These are phyloP conservation scores for Syncephalastrum sp. DNA, from an alignment of 371 early-diverging fungal species.

Conservation along the genomic window DNA sequence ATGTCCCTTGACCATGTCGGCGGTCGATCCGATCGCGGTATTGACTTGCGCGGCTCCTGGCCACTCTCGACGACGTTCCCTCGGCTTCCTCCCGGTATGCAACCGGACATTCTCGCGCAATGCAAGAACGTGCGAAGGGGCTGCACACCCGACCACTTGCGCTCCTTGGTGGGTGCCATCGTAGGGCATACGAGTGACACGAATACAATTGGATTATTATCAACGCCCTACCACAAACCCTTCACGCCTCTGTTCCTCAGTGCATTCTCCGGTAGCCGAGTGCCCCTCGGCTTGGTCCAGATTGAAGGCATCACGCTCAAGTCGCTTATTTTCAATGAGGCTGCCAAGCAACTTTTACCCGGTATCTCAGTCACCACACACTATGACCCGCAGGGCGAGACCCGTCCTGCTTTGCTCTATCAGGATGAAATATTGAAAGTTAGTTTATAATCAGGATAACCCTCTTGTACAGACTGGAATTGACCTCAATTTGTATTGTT, in stretches of 20 bases:
- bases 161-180: constrained; percentile 34
- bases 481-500: too few relatives aligned
- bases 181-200: constrained; percentile 5
- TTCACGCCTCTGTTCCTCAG: constrained; percentile 33
- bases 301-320: constrained; percentile 23
- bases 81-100: not conserved
- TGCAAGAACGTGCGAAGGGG: constrained; percentile 42
- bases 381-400: constrained; percentile 8
- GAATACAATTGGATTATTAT: constrained; percentile 29
- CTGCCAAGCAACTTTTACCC: constrained; percentile 18
- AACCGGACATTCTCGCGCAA: constrained; percentile 20
- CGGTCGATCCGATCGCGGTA: constrained; percentile 40
- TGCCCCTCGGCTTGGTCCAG: constrained; percentile 36
- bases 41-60: constrained; percentile 44
- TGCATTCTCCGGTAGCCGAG: constrained; percentile 24
- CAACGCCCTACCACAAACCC: constrained; percentile 16
- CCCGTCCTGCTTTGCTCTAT: too few relatives aligned
- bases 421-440: too few relatives aligned
- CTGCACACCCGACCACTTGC: constrained; percentile 42
- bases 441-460: too few relatives aligned
- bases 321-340: constrained; percentile 37
- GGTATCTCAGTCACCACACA: constrained; percentile 18
- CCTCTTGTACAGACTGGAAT: too few relatives aligned
- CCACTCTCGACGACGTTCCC: constrained; percentile 1
- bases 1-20: constrained; percentile 41